Conservation (phyloP, 1,139 yeast species). For the Zygoascus meyerae region DNA sequence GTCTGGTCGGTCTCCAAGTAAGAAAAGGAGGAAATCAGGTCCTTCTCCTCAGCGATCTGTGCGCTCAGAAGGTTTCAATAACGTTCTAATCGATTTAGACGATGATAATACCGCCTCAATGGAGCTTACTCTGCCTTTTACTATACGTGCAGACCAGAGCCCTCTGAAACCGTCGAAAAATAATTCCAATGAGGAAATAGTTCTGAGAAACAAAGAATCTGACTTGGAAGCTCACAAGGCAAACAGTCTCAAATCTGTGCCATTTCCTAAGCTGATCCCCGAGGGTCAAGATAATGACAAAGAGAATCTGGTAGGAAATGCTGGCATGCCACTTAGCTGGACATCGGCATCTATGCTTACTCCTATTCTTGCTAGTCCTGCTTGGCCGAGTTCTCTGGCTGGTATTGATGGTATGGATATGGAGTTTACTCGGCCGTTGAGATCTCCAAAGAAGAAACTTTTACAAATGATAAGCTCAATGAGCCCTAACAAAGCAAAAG, state of each 20-base stretch:
- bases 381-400: slow-evolving; percentile 1
- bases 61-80: background rate
- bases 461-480: slow-evolving; percentile 7
- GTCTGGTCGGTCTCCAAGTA: background rate
- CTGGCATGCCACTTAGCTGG: background rate
- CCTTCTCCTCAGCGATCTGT: background rate
- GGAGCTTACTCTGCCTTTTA: slow-evolving; percentile 69
- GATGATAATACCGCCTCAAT: slow-evolving; percentile 37
- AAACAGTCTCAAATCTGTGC: background rate
- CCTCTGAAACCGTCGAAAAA: slow-evolving; percentile 4
- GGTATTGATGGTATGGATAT: slow-evolving; percentile 2
- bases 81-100: slow-evolving; percentile 11
- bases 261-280: slow-evolving; percentile 2
- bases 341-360: background rate
- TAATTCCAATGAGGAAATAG: background rate
- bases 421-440: slow-evolving; percentile 12
- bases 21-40: slow-evolving; percentile 4
- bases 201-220: background rate
- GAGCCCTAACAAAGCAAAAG: slow-evolving; percentile 7
- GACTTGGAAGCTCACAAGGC: background rate
- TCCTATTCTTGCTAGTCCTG: slow-evolving; percentile 4
- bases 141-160: slow-evolving; percentile 67
- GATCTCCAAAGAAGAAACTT: slow-evolving; percentile 4
- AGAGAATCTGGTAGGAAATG: background rate
- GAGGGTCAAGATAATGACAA: background rate